Base-by-base conservation (phyloP, 441 rosid genomes). In the Adansonia grandidieri region DNA sequence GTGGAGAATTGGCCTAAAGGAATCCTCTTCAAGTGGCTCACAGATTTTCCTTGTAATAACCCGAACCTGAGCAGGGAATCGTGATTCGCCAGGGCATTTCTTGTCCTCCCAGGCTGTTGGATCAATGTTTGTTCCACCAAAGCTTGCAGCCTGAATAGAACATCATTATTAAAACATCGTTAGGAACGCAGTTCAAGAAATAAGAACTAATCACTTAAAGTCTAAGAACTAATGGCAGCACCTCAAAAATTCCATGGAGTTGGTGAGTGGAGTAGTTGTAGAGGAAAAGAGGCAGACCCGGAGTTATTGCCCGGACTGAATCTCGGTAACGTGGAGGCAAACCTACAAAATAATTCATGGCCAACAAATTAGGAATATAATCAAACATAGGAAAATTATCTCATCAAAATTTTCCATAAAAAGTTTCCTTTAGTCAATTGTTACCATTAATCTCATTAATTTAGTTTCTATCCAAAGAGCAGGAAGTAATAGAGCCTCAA, bases 221-320 rank as follows among this genome's bases (percentile, higher is more conserved):
- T n/a, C n/a, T 2, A 17, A 10, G 32, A 71, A 71, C 53, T 9
- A 3, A 3, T 24, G 45, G 20, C 44, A 3, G 24, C 81, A 91
- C 94, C 94, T 96, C 95, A 84, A 93, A 96, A 54, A 96, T 77
- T 51, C 99, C 99, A 82, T 94, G 98, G 74, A 96, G 99, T 72
- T 96, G 99, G 84, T 96, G 99, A 64, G 98, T 96, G 40, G 99
- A 93, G 86, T 96, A 96, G 88, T 96, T 96, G 86, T 96, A 96
- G 24, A 96, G 96, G 83, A 96, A 96, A 80, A 96, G 95, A 5
- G 99, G 99, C 81, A 96, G 86, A 0, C 99, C 99, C 0, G 99
- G 99, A 11, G 98, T 96, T 58, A 96, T 96, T n/a, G 93, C 91
- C 79, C 99, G 85, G 19, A 96, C 99, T 1, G 98, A 96, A 85